Percentiles rank a stretch among this genome's conserved stretches.
Evolutionary conservation across 2,329 filamentous ascomycete genomes (phyloP).

Genomic region (Tolypocladium inflatum): DNA sequence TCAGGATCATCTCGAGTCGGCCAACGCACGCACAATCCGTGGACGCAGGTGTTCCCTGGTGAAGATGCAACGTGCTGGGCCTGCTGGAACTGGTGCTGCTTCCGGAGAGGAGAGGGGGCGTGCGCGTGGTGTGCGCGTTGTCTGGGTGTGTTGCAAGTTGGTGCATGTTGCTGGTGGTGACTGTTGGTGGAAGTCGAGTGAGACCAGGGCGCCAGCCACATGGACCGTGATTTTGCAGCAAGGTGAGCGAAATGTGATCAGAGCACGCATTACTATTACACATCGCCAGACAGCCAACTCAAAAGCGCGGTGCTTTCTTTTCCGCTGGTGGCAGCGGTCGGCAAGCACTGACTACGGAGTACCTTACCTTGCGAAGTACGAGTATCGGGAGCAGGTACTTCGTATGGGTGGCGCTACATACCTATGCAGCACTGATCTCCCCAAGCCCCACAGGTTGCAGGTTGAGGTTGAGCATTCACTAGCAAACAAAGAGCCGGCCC

Average conservation of each 20-base stretch:
- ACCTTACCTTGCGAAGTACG: too few relatives aligned
- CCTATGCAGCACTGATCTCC: neutral
- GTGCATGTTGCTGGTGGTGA: neutral
- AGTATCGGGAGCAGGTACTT: neutral
- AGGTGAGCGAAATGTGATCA: neutral
- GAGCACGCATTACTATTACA: neutral
- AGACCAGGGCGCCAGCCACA: neutral
- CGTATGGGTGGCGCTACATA: neutral
- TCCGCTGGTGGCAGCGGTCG: neutral
- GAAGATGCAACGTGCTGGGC: neutral
- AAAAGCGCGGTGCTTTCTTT: neutral
- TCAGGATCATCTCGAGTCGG: neutral
- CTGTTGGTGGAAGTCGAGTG: neutral
- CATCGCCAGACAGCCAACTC: neutral
- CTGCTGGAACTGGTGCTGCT: neutral
- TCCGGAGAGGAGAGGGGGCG: neutral
- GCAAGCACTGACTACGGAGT: neutral
- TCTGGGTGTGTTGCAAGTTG: neutral
- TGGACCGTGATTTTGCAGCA: neutral
- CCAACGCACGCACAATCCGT: neutral
- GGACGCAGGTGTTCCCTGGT: neutral
- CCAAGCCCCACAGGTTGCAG: neutral
- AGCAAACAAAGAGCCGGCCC: neutral
- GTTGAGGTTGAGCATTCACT: neutral
- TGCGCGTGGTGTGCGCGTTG: neutral